phyloP scores from a whole-genome alignment of 768 basidiomycete species.

The Boletus subparvulus region DNA sequence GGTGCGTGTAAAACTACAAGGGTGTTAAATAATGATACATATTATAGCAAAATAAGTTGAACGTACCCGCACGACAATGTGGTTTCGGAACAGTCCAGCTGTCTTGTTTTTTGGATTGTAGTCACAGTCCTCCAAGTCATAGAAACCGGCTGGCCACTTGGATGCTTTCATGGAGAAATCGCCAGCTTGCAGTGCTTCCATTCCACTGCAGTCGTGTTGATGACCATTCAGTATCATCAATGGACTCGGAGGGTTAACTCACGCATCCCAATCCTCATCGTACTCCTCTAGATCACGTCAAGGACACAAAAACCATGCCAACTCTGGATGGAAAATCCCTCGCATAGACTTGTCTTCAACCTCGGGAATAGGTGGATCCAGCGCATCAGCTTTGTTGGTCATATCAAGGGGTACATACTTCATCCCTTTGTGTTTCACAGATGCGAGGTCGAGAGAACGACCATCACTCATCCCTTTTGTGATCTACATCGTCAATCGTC shows the following conservation, averaged over 20 bases:
- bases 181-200: not conserved
- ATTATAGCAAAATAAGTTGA: not conserved
- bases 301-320: not conserved
- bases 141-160: constrained; percentile 1
- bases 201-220: not conserved
- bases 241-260: not conserved
- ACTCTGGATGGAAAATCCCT: not conserved
- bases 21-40: not conserved
- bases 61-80: not conserved
- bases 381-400: not conserved
- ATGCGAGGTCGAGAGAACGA: not conserved
- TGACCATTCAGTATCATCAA: not conserved
- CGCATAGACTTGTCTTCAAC: not conserved
- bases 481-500: not conserved
- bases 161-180: not conserved
- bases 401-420: not conserved
- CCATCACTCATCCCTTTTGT: not conserved
- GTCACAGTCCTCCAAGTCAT: not conserved
- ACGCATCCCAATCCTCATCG: not conserved
- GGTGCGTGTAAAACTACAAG: constrained; percentile 2
- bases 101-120: not conserved
- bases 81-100: not conserved
- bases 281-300: not conserved
- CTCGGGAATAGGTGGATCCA: not conserved
- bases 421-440: not conserved